Conservation (phyloP, 225 moss, liverwort and hornwort genomes). For the Pleurozium schreberi region DNA sequence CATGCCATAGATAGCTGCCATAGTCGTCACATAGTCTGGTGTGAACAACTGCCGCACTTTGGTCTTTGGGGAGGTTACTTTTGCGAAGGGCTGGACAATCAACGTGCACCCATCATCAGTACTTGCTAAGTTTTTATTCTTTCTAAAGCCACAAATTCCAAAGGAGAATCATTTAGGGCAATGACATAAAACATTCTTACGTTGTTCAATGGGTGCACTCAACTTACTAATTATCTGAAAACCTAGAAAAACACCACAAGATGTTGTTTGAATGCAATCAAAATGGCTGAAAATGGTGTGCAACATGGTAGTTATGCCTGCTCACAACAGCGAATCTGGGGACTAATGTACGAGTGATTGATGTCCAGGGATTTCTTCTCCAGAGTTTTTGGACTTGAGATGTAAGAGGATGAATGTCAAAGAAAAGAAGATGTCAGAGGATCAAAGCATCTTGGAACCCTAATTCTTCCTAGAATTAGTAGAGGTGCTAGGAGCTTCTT, state of each 20-base stretch:
- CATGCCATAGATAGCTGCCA: constrained; percentile 61
- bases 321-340: not conserved
- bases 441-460: not conserved
- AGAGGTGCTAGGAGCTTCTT: not conserved
- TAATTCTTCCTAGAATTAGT: not conserved
- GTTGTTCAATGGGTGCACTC: not conserved
- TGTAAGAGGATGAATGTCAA: not conserved
- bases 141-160: not conserved
- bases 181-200: not conserved
- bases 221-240: not conserved
- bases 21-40: constrained; percentile 60
- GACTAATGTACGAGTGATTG: not conserved
- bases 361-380: not conserved
- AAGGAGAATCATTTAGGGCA: not conserved
- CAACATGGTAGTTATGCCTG: not conserved
- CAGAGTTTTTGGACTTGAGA: not conserved
- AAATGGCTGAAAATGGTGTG: not conserved
- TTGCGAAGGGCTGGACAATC: not conserved
- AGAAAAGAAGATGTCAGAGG: not conserved
- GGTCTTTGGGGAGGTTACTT: constrained; percentile 11
- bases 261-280: not conserved
- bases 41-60: constrained; percentile 28
- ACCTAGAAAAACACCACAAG: not conserved
- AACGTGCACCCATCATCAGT: not conserved
- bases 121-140: not conserved